Base-by-base conservation (phyloP, 2,329 filamentous ascomycete genomes). In the Colletotrichum gloeosporioides region DNA sequence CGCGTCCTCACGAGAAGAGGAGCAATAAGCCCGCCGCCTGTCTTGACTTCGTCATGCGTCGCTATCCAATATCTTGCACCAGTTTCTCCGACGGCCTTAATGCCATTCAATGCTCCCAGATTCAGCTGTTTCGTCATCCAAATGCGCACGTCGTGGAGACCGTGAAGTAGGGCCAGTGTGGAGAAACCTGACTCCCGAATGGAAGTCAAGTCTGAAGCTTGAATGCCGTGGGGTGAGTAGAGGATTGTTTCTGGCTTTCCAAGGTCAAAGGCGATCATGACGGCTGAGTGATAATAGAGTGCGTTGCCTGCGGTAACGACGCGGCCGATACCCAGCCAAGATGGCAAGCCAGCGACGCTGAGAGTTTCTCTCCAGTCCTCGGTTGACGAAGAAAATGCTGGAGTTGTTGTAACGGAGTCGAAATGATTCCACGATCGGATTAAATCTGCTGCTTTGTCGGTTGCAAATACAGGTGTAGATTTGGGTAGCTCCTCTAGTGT, bases 1-100 rank as follows among this genome's bases (percentile, higher is more conserved):
- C 80, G 77, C 69, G 86, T 88, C 68, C 88, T 80, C 57, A 82
- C 81, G 68, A 92, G 79, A 55, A 92, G 87, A 77, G 84, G 83
- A 83, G 90, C 88, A 12, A 93, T 88, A 7, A 93, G 78, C 0
- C 92, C 92, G 1, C 87, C 87, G 1, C 91, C 92, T 69, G 82
- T 88, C 82, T 93, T 93, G 6, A 90, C 84, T 81, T 93, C 92
- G 78, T 93, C 92, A 78, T 94, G 92, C 31, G 92, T 94, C 0
- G 88, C 89, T 22, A 94, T 83, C 92, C 92, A 94, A 79, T 93
- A 94, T 78, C 86, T 89, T 0, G 91, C 90, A 3, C 86, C 84
- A 34, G 90, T 82, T 6, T 88, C 82, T 18, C 86, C 82, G 74
- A 91, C 91, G 4, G 90, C 90, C 73, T 89, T 85, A 18, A 93